phyloP scores from a whole-genome alignment of 192 early-diverging fungal species.

The Podila horticola region DNA sequence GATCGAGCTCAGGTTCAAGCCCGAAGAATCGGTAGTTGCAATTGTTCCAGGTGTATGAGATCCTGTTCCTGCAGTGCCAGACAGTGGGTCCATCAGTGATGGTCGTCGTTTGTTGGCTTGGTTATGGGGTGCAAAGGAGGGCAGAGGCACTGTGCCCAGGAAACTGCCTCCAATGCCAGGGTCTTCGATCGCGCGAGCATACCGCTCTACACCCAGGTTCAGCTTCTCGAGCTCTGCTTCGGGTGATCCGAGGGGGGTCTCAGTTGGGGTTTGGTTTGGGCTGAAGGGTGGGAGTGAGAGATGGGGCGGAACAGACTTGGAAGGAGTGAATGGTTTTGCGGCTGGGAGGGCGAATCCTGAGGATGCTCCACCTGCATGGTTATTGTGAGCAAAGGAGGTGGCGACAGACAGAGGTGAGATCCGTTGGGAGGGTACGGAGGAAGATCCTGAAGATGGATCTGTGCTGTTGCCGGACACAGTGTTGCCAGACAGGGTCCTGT shows the following conservation, averaged over 20 bases:
- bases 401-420: background rate
- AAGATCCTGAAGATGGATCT: background rate
- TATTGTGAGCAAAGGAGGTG: background rate
- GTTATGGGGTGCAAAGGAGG: slow-evolving; percentile 8
- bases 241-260: slow-evolving; percentile 18
- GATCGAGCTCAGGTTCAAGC: slow-evolving; percentile 9
- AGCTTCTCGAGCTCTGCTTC: slow-evolving; percentile 34
- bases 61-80: background rate
- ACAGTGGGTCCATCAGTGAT: slow-evolving; percentile 1
- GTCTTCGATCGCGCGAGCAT: slow-evolving; percentile 35
- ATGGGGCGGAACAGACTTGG: slow-evolving; percentile 4
- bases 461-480: background rate
- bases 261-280: slow-evolving; percentile 15
- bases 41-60: background rate
- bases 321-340: slow-evolving; percentile 11
- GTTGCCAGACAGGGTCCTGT: slow-evolving; percentile 2
- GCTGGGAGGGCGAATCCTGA: slow-evolving; percentile 38
- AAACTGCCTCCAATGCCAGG: slow-evolving; percentile 20
- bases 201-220: slow-evolving; percentile 30
- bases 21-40: background rate
- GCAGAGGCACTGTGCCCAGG: slow-evolving; percentile 35
- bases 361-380: slow-evolving; percentile 20
- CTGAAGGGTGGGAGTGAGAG: slow-evolving; percentile 11
- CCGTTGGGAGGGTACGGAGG: background rate
- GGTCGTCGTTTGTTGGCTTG: slow-evolving; percentile 4